Base-by-base conservation (phyloP, 441 rosid species). In the Erodium texanum region DNA sequence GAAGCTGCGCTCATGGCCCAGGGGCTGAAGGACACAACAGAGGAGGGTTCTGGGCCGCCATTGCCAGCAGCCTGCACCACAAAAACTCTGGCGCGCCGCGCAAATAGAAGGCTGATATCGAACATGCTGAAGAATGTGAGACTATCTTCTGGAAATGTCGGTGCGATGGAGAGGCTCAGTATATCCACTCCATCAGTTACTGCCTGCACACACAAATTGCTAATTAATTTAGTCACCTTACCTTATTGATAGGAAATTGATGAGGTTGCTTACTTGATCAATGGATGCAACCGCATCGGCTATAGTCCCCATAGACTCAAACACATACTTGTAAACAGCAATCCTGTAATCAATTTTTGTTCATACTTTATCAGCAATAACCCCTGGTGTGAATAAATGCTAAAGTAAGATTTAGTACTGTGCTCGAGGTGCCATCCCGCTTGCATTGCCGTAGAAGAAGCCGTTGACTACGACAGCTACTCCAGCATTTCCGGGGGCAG, bases 51-150 rank as follows among this genome's bases (percentile, higher is more conserved):
- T 0, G 90, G 93, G 1, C 93, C 93, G 5, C 65, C 71, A 74
- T 88, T 84, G 14, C 90, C 90, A 18, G 74, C 89, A 6, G 90
- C 93, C 76, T 88, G 89, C 24, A 80, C 90, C 71, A 86, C 93
- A 18, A 86, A 79, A 7, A 88, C 80, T 0, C 90, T 87, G 0
- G 90, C 90, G 66, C 82, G 80, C 74, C 87, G 74, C 48, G 90
- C 89, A 24, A 61, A 77, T 66, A 86, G 67, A 86, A 86, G 74
- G 50, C 74, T 76, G 0, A 83, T 38, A 65, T 88, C 89, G 10
- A 86, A 88, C 23, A 82, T 69, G 34, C 85, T 75, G 18, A 88
- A 76, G 45, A 88, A 73, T 3, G 87, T 84, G 16, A 76, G 82
- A 1, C 70, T 77, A 64, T 71, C 85, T 62, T 79, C 84, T 11